These are phyloP conservation scores for Termitomyces sp. DNA, from an alignment of 768 basidiomycete species.

Conservation along the genomic window DNA sequence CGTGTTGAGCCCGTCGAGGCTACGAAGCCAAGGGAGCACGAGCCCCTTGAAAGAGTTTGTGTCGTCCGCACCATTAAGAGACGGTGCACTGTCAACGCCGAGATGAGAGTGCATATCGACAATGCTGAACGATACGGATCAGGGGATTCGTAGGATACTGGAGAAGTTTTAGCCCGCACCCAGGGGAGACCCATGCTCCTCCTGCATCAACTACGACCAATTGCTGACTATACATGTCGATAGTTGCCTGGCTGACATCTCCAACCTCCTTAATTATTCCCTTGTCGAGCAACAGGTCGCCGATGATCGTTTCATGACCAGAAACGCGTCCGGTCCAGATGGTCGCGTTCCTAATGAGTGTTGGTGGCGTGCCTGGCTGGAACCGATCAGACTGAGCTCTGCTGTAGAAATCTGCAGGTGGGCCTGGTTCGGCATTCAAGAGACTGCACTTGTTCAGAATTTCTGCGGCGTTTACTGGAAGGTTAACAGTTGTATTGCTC, in stretches of 20 bases:
- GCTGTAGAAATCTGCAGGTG: slow-evolving; percentile 37
- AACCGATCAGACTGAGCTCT: slow-evolving; percentile 56
- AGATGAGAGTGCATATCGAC: slow-evolving; percentile 49
- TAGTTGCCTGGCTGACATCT: slow-evolving; percentile 22
- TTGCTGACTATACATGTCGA: slow-evolving; percentile 14
- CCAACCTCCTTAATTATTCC: slow-evolving; percentile 64
- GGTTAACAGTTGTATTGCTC: slow-evolving; percentile 8
- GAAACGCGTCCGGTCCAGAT: slow-evolving; percentile 72
- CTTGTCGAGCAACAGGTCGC: slow-evolving; percentile 57
- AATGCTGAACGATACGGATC: slow-evolving; percentile 16
- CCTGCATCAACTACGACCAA: slow-evolving; percentile 46
- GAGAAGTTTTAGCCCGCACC: slow-evolving; percentile 22
- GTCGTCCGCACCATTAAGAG: slow-evolving; percentile 42
- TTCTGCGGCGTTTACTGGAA: slow-evolving; percentile 35
- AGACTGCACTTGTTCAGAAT: slow-evolving; percentile 50
- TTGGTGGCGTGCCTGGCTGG: slow-evolving; percentile 55
- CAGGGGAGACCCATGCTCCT: slow-evolving; percentile 58
- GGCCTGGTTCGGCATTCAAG: slow-evolving; percentile 42
- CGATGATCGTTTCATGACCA: slow-evolving; percentile 53
- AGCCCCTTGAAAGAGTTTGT: slow-evolving; percentile 48
- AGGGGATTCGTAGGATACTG: not conserved
- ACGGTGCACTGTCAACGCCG: slow-evolving; percentile 31
- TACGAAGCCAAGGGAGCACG: slow-evolving; percentile 65
- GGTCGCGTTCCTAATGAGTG: slow-evolving; percentile 69
- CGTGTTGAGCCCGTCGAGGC: slow-evolving; percentile 76